Conservation (phyloP, 2,329 filamentous ascomycete genomes). For the Rhexocercosporidium sp. region DNA sequence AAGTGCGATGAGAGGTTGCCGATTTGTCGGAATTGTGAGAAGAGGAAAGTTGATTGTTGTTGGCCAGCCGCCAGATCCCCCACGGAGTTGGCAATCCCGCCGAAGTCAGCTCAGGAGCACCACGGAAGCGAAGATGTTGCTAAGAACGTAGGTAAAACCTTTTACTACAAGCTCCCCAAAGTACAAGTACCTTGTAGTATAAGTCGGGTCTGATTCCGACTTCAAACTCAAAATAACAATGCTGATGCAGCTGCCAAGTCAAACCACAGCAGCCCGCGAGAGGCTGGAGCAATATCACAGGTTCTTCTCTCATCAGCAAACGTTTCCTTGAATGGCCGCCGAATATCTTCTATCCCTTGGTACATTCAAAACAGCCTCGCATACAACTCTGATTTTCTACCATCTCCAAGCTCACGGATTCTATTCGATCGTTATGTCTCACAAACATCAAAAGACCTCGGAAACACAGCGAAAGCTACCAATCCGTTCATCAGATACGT, state of each 20-base stretch:
- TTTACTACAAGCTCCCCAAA: too few relatives aligned
- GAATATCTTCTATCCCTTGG: neutral
- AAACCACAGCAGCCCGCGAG: neutral
- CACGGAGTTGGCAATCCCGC: neutral
- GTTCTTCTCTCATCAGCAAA: neutral
- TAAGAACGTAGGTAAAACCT: too few relatives aligned
- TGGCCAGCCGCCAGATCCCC: neutral
- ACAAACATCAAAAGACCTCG: constrained; percentile 13
- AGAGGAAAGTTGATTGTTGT: constrained; percentile 13
- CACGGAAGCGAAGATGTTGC: neutral
- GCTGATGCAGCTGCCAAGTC: too few relatives aligned
- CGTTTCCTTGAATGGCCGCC: neutral
- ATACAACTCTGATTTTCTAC: neutral
- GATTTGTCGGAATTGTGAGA: constrained; percentile 13
- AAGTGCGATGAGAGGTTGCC: constrained; percentile 14
- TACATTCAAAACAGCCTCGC: constrained; percentile 7
- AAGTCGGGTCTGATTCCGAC: too few relatives aligned
- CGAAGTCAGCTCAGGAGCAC: neutral
- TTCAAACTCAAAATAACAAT: too few relatives aligned
- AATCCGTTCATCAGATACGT: constrained; percentile 15
- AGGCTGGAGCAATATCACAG: neutral
- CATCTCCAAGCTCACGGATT: constrained; percentile 9
- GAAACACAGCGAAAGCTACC: neutral
- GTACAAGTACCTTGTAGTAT: too few relatives aligned
- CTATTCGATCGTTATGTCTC: constrained; percentile 21